Conservation (phyloP, 495 filamentous ascomycete species). For the Hypoxylon subgilvum region DNA sequence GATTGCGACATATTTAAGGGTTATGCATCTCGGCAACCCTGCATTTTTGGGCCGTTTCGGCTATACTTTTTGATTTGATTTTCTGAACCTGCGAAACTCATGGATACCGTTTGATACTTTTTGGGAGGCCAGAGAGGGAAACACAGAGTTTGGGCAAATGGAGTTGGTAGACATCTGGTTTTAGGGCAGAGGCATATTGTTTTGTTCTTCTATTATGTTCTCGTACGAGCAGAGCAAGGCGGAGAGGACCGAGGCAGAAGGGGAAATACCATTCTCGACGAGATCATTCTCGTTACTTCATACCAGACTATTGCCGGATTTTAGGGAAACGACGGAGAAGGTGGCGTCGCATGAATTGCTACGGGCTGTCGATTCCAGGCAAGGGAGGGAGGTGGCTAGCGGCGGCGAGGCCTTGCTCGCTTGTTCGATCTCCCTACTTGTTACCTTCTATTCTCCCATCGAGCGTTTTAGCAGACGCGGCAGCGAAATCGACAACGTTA, state of each 20-base stretch:
- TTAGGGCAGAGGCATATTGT: conserved; percentile 17
- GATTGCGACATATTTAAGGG: conserved; percentile 20
- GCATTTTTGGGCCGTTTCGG: conserved; percentile 20
- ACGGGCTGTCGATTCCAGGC: conserved; percentile 6
- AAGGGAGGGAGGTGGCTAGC: not conserved
- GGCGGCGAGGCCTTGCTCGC: no score
- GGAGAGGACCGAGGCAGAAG: no score
- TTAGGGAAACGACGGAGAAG: not conserved
- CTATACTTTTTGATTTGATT: conserved; percentile 18
- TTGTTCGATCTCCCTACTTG: not conserved
- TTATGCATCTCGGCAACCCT: conserved; percentile 3
- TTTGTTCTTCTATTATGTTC: conserved; percentile 15
- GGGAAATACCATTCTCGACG: conserved; percentile 33
- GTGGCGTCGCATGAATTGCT: not conserved
- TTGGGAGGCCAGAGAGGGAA: conserved; percentile 22
- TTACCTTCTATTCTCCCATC: not conserved
- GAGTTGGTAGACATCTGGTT: conserved; percentile 36
- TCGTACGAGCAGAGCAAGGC: conserved; percentile 7
- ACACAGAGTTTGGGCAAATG: conserved; percentile 34
- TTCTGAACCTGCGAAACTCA: conserved; percentile 34
- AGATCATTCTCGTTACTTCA: conserved; percentile 11
- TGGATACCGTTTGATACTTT: conserved; percentile 42
- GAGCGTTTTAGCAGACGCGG: not conserved
- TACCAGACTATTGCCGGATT: conserved; percentile 8
- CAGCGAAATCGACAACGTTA: no score